A percentile compares a stretch with the other conserved stretches of the same genome.
Evolutionary conservation across 495 filamentous ascomycete genomes (phyloP).

Genomic region (Rhizodiscina lignyota): DNA sequence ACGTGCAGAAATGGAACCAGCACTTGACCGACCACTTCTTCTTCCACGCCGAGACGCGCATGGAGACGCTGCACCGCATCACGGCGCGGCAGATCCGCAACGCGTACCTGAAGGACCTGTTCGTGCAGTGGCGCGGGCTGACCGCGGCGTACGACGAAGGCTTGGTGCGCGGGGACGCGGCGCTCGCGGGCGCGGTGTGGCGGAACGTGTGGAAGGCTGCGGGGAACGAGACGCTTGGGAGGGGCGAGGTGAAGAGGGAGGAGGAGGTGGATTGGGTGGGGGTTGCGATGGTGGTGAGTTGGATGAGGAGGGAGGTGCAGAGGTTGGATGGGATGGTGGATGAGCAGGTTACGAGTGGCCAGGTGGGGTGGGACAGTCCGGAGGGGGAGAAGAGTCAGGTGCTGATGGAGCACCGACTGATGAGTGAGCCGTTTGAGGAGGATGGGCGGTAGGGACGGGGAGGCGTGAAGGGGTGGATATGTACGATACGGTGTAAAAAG

Average conservation of each 20-base stretch:
- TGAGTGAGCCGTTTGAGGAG: no score
- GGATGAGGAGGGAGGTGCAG: conserved; percentile 44
- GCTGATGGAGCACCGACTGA: background rate
- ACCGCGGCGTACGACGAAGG: conserved; percentile 80
- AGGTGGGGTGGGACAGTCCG: conserved; percentile 6
- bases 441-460: no score
- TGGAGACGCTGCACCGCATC: conserved; percentile 58
- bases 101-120: conserved; percentile 81
- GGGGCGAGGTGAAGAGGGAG: conserved; percentile 58
- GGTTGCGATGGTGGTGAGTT: conserved; percentile 25
- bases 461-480: no score
- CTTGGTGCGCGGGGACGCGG: conserved; percentile 63
- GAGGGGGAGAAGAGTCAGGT: background rate
- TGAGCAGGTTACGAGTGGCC: conserved; percentile 10
- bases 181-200: conserved; percentile 80
- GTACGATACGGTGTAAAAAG: no score
- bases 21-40: conserved; percentile 87
- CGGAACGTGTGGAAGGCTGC: conserved; percentile 79
- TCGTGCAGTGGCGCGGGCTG: conserved; percentile 76
- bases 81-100: conserved; percentile 48
- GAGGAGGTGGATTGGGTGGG: conserved; percentile 35
- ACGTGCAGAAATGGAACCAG: conserved; percentile 48
- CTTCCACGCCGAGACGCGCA: conserved; percentile 73
- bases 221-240: conserved; percentile 52
- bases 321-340: conserved; percentile 17